Evolutionary conservation across 1,284 basidiomycete species (phyloP).

Genomic region (Austroboletus niveus): DNA sequence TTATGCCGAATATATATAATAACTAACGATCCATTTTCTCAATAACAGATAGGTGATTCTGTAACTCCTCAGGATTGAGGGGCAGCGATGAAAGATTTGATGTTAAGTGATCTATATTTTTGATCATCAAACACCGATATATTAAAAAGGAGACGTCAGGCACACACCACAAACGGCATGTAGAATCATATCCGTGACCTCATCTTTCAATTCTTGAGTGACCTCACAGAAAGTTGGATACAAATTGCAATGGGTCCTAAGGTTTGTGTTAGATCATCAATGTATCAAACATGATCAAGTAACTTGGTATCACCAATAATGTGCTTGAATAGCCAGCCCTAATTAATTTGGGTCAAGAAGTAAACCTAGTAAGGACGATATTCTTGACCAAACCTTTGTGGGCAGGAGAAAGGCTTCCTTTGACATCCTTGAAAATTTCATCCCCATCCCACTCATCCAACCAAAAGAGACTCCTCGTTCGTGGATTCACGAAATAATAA

Average conservation of each 20-base stretch:
- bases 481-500: conserved; percentile 33
- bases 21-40: conserved; percentile 29
- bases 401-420: conserved; percentile 12
- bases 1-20: neutral
- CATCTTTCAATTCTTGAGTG: conserved; percentile 38
- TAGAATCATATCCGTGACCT: conserved; percentile 46
- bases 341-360: neutral
- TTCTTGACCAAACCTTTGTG: conserved; percentile 27
- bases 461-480: conserved; percentile 29
- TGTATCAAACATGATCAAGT: neutral
- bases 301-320: conserved; percentile 46
- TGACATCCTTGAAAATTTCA: conserved; percentile 21
- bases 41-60: conserved; percentile 20
- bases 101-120: conserved; percentile 29
- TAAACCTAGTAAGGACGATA: neutral
- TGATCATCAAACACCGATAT: neutral
- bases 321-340: conserved; percentile 50
- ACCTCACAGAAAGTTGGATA: conserved; percentile 46
- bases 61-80: conserved; percentile 19
- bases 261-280: conserved; percentile 6
- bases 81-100: conserved; percentile 29
- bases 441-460: conserved; percentile 23
- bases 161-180: conserved; percentile 47
- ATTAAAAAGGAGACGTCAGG: neutral
- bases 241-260: conserved; percentile 50